These are phyloP conservation scores for Ensete glaucum DNA, from an alignment of 176 grass and related monocot species.

Conservation along the genomic window DNA sequence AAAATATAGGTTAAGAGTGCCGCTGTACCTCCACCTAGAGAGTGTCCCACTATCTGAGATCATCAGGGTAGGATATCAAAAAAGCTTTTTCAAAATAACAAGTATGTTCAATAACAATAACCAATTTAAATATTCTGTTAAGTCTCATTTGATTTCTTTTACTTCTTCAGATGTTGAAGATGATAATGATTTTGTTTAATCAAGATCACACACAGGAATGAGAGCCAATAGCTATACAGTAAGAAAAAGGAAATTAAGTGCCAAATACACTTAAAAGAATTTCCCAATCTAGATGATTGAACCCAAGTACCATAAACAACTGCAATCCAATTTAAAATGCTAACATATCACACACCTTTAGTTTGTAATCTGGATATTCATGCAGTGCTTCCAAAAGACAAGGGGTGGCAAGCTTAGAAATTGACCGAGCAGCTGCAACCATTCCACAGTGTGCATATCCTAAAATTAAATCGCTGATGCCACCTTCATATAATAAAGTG, in stretches of 20 bases:
- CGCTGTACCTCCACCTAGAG: slow-evolving; percentile 87
- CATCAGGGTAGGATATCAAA: not conserved
- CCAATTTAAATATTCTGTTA: not conserved
- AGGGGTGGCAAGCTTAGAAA: slow-evolving; percentile 86
- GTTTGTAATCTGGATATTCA: slow-evolving; percentile 54
- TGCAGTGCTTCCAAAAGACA: slow-evolving; percentile 59
- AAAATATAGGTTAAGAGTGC: slow-evolving; percentile 85
- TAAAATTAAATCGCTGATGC: slow-evolving; percentile 83
- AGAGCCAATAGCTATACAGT: too few species aligned
- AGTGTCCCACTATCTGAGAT: slow-evolving; percentile 83
- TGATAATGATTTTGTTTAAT: not conserved
- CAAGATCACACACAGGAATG: too few species aligned
- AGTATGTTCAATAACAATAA: not conserved
- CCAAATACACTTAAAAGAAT: too few species aligned
- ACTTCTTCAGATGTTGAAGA: not conserved
- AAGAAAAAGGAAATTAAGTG: too few species aligned
- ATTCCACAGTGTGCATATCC: slow-evolving; percentile 99
- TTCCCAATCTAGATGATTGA: too few species aligned
- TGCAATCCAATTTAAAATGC: not conserved
- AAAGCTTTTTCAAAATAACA: not conserved
- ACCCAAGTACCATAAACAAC: not conserved
- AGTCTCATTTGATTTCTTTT: not conserved
- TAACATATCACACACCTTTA: slow-evolving; percentile 39
- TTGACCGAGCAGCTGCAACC: slow-evolving; percentile 97
- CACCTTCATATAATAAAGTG: slow-evolving; percentile 79